Base-by-base conservation (phyloP, 2,329 filamentous ascomycete species). In the Ophiostoma tasmaniense region DNA sequence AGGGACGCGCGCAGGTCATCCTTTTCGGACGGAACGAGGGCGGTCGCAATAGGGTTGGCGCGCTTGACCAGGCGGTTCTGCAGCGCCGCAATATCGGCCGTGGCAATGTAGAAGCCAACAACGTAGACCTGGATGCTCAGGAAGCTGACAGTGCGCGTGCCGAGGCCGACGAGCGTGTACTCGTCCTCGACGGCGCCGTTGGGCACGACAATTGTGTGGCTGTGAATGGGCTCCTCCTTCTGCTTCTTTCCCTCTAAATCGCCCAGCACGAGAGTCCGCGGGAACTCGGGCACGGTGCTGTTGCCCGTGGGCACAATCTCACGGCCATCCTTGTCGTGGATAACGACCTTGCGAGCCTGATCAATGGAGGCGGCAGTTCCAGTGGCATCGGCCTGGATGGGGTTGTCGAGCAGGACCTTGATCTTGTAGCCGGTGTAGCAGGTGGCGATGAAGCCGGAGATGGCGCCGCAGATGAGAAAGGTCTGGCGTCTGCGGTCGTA, bases 71-170 rank as follows among this genome's bases (percentile, higher is more conserved):
- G 84, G 62, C 87, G 86, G 73, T 85, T 83, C 79, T 98, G 94
- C 55, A 99, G 83, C n/a, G 85, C 83, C 3, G 89, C 87, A 70
- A 99, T 88, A 75, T 97, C 93, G 50, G 89, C 82, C 0, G 90
- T 94, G 33, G 93, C 91, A 33, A 98, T 85, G 80, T 99, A 99
- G 74, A 96, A 87, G 20, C 94, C 95, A 0, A 97, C 90, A 22
- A 98, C 90, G 80, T 99, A 99, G 67, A 99, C 95, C 77, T 97
- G 89, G 62, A 99, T 92, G 66, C 87, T 82, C 62, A 98, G 81
- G 78, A 98, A 97, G 30, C 91, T 96, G 39, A 99, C 95, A 0
- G 90, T 93, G 68, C 95, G 87, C 72, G 96, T 89, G 22, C 95
- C 95, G 5, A 97, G 81, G 0, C 95, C 95, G 7, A 98, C 85